Conservation (phyloP, 2,329 filamentous ascomycete genomes). For the Tolypocladium sp. region DNA sequence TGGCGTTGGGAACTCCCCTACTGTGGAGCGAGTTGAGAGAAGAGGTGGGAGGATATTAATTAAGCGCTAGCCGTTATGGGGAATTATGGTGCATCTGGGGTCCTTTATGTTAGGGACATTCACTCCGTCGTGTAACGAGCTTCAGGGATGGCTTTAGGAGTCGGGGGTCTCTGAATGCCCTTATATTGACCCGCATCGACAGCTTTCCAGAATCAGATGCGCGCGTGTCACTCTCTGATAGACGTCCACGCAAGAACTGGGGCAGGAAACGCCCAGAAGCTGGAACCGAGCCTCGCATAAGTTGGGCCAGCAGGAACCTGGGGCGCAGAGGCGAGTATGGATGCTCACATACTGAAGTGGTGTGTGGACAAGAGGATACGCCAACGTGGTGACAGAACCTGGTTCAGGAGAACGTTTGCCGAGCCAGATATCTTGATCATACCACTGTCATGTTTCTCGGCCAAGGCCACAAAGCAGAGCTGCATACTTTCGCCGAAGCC, state of each 20-base stretch:
- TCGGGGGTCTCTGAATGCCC: background rate
- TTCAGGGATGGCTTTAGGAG: background rate
- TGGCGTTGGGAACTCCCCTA: background rate
- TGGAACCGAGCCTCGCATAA: too few relatives aligned
- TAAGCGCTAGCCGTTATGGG: background rate
- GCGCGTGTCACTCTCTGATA: background rate
- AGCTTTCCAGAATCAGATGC: background rate
- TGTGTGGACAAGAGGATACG: too few relatives aligned
- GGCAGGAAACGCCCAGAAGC: too few relatives aligned
- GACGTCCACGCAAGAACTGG: too few relatives aligned
- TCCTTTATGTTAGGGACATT: background rate
- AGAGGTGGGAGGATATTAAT: background rate
- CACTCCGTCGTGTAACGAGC: background rate
- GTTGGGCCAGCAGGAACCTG: too few relatives aligned
- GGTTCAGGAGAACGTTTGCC: too few relatives aligned
- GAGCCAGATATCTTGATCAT: background rate
- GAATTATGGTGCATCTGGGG: background rate
- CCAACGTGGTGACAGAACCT: too few relatives aligned
- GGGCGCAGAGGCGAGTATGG: too few relatives aligned
- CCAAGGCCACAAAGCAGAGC: background rate
- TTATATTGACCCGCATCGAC: background rate
- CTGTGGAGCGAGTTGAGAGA: background rate
- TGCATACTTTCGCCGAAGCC: background rate
- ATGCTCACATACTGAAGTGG: too few relatives aligned
- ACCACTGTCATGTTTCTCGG: background rate